A percentile compares a stretch with the other conserved stretches of the same genome.
Conservation (phyloP, 2,329 filamentous ascomycete species). For the Scedosporium apiospermum region DNA sequence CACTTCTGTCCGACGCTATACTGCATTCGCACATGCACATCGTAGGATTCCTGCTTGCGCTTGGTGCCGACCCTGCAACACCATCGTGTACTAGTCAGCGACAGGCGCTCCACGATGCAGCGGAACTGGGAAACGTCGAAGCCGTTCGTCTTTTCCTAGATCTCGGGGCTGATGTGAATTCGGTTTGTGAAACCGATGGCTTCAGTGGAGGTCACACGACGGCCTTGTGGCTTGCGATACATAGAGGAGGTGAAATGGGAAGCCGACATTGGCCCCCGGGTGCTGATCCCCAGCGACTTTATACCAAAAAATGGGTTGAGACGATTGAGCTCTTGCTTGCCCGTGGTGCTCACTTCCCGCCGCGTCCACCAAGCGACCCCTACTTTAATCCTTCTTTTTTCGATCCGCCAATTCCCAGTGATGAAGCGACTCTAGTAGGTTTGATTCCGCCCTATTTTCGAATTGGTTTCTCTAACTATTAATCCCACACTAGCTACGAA, state of each 20-base stretch:
- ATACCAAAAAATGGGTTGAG: no score
- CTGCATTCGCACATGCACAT: not conserved
- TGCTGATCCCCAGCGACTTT: no score
- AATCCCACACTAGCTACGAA: no score
- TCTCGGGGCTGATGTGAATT: not conserved
- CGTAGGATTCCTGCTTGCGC: not conserved
- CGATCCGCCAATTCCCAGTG: no score
- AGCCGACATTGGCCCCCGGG: no score
- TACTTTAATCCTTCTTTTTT: no score
- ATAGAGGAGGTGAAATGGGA: not conserved
- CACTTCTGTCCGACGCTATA: not conserved
- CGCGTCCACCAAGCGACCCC: no score
- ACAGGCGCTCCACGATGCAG: not conserved
- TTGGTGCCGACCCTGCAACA: not conserved
- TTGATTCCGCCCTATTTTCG: no score
- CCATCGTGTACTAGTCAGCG: not conserved
- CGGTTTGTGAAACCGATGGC: not conserved
- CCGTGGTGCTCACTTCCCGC: no score
- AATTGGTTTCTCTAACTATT: no score
- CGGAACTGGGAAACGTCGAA: not conserved
- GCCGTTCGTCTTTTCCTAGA: not conserved
- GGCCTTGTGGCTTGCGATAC: not conserved
- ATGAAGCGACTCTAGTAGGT: no score
- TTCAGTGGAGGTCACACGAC: not conserved
- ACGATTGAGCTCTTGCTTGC: no score